Evolutionary conservation across 805 yeast genomes (phyloP), one percentile per base, ranked within the genome.

Genomic region (Pichia gijzeniarum): DNA sequence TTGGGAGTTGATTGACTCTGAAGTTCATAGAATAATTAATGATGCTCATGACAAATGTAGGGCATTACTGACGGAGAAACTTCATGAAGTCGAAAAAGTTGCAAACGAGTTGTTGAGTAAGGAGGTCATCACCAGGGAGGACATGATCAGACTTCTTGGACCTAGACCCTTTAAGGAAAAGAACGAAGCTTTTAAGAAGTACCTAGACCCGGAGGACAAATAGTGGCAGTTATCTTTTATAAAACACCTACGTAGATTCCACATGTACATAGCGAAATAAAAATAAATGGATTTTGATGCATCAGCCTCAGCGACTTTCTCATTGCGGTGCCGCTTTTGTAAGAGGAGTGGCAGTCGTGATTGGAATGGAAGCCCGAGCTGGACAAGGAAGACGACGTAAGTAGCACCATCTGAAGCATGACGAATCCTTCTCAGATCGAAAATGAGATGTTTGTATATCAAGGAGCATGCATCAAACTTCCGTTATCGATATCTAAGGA

Each of bases 91-190:
- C 33, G 90, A 80, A 51, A 70, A 77, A 50, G 90, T 95, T 35
- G 99, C 99, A 1, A 83, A 90, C 62, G 88, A 87, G 56, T 71
- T 93, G 51, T 74, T 91, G 58, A 67, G 73, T 45, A 89, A 91
- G 63, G 99, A 93, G 64, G 95, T 88, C 14, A 74, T 93, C 22
- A 87, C 96, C 4, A 79, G 99, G 63, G 95, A 87, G 56, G 99
- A 93, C 60, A 88, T 93, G 95, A 80, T 90, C 48, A 73, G 85
- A 43, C 62, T 93, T 43, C 67, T 93, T 40, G 99, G 99, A 12
- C 84, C 84, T 62, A 76, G 99, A 51, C 96, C 96, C 12, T 93
- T 84, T 73, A 83, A 86, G 19, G 96, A 89, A 61, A 81, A 77
- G 52, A 89, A 87, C 58, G 96, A 87, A 55, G 96, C 95, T 4